Evolutionary conservation across 306 rosid species (phyloP).

Genomic region (Heteromeles arbutifolia): DNA sequence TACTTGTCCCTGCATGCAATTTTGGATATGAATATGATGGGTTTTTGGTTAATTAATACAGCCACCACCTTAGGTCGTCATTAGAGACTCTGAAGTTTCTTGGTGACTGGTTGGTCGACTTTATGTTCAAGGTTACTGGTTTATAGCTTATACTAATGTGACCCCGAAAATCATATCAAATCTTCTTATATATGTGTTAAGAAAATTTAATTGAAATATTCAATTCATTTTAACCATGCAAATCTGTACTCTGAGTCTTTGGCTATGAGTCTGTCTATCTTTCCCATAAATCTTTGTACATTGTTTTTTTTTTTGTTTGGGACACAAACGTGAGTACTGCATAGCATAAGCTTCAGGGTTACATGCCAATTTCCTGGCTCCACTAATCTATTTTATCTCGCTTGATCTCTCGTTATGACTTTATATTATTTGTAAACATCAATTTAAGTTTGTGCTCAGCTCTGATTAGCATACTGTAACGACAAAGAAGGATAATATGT

Average conservation of each 20-base stretch:
- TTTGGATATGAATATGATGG: too few species aligned
- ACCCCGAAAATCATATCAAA: neutral
- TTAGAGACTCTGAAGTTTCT: too few species aligned
- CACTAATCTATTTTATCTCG: neutral
- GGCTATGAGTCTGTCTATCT: neutral
- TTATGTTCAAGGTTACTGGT: neutral
- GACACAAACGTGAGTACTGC: slow-evolving; percentile 46
- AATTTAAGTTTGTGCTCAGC: too few species aligned
- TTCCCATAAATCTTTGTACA: neutral
- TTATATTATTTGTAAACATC: neutral
- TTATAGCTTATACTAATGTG: neutral
- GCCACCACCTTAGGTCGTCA: too few species aligned
- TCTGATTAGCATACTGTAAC: neutral
- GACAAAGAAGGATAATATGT: neutral
- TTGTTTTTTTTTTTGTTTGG: slow-evolving; percentile 14
- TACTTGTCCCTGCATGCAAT: too few species aligned
- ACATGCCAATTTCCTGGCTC: slow-evolving; percentile 48
- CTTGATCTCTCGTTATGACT: neutral
- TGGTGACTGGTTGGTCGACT: neutral
- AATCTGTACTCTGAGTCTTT: neutral
- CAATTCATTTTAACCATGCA: neutral
- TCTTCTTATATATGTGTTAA: too few species aligned
- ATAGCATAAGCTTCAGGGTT: slow-evolving; percentile 20
- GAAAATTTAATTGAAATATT: too few species aligned
- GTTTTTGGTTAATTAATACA: too few species aligned